Percentiles rank a stretch among this genome's conserved stretches.
Evolutionary conservation across 805 yeast species (phyloP).

Genomic region (Metschnikowia dekortorum): DNA sequence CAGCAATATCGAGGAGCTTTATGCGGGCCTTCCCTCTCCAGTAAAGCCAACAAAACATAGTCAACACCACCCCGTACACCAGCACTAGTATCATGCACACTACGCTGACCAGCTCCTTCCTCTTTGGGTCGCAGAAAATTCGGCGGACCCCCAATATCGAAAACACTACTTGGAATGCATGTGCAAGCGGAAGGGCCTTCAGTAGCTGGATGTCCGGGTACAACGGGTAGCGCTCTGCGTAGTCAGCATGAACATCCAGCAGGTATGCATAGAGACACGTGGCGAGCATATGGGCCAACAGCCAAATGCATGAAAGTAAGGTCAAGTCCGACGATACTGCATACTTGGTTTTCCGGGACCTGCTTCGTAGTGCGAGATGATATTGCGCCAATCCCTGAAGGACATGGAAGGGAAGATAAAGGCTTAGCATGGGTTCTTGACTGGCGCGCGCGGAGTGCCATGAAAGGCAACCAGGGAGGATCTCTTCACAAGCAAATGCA

Average conservation of each 20-base stretch:
- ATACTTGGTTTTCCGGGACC: constrained; percentile 1
- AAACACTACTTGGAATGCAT: neutral
- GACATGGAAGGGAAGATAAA: constrained; percentile 7
- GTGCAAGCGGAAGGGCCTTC: neutral
- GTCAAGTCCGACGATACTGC: constrained; percentile 14
- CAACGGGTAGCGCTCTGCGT: constrained; percentile 12
- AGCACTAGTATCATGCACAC: constrained; percentile 9
- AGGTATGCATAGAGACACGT: constrained; percentile 7
- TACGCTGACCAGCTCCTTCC: constrained; percentile 10
- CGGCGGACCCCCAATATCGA: neutral
- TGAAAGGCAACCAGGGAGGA: too few relatives aligned
- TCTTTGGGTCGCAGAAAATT: constrained; percentile 2
- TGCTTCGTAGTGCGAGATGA: constrained; percentile 4
- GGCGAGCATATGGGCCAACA: constrained; percentile 8
- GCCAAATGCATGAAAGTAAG: constrained; percentile 10
- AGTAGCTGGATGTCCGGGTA: constrained; percentile 3
- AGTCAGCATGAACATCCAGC: constrained; percentile 7
- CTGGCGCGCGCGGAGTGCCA: neutral
- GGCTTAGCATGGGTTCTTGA: neutral
- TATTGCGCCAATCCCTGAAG: constrained; percentile 6
- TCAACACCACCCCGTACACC: neutral
- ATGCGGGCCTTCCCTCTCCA: constrained; percentile 8
- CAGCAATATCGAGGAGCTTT: constrained; percentile 14
- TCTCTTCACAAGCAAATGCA: too few relatives aligned
- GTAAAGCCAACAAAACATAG: constrained; percentile 3